These are phyloP conservation scores for Lodderomyces elongisporus DNA, from an alignment of 1,139 yeast species.

Conservation along the genomic window DNA sequence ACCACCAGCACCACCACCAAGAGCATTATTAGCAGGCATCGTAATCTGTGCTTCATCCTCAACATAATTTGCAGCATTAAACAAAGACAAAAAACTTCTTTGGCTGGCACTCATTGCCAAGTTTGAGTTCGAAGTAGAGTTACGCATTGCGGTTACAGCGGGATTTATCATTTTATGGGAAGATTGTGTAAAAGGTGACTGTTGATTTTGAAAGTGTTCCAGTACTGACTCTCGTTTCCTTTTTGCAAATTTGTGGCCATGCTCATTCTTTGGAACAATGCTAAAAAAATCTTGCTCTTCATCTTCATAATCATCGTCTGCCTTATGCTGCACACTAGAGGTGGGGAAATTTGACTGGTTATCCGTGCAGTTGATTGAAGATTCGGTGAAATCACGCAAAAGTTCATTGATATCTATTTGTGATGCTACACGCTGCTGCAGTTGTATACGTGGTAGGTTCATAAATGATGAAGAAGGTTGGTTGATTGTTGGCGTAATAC, in stretches of 20 bases:
- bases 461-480: conserved; percentile 4
- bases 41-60: conserved; percentile 12
- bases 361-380: conserved; percentile 1
- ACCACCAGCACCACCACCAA: not conserved
- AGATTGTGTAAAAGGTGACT: too few relatives aligned
- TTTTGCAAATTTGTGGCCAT: conserved; percentile 13
- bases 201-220: too few relatives aligned
- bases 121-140: conserved; percentile 9
- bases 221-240: too few relatives aligned
- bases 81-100: conserved; percentile 11
- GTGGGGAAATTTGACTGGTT: conserved; percentile 3
- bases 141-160: conserved; percentile 10
- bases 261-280: conserved; percentile 16
- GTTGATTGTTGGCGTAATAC: conserved; percentile 3
- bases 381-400: conserved; percentile 10
- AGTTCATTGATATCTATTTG: conserved; percentile 11
- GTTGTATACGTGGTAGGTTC: conserved; percentile 5
- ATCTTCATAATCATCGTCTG: conserved; percentile 12
- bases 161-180: conserved; percentile 12
- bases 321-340: conserved; percentile 8
- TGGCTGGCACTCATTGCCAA: conserved; percentile 21
- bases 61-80: conserved; percentile 7
- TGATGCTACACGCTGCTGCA: conserved; percentile 9
- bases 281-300: conserved; percentile 11
- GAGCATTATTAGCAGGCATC: not conserved